Percentiles rank a stretch among this genome's conserved stretches.
Conservation (phyloP, 2,329 filamentous ascomycete species). For the Penicillium expansum region DNA sequence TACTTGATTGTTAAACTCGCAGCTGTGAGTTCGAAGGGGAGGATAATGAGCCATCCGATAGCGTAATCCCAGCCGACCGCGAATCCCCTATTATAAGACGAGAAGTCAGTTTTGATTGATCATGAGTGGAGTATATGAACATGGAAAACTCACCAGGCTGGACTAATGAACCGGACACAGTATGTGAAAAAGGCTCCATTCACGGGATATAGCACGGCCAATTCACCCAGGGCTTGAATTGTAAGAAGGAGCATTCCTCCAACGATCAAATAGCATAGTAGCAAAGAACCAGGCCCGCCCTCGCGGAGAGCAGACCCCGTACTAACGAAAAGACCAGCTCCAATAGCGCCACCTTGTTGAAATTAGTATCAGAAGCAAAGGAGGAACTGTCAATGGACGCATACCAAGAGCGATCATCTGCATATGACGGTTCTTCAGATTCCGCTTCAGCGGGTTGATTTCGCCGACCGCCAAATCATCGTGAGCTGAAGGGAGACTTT, state of each 20-base stretch:
- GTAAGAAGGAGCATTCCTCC: slow-evolving; percentile 59
- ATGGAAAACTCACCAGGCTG: slow-evolving; percentile 46
- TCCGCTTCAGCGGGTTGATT: slow-evolving; percentile 27
- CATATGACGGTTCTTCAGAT: slow-evolving; percentile 35
- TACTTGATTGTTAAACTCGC: slow-evolving; percentile 55
- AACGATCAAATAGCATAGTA: slow-evolving; percentile 52
- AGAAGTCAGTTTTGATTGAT: background rate
- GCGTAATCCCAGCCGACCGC: slow-evolving; percentile 61
- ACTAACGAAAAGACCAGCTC: slow-evolving; percentile 44
- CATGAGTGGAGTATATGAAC: background rate
- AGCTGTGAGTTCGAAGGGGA: slow-evolving; percentile 72
- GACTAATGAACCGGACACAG: slow-evolving; percentile 60
- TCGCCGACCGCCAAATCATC: slow-evolving; percentile 10
- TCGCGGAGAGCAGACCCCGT: slow-evolving; percentile 37
- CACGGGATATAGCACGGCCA: slow-evolving; percentile 61
- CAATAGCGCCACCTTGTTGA: slow-evolving; percentile 34
- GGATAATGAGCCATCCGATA: slow-evolving; percentile 75
- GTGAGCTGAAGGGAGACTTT: background rate
- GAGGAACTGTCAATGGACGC: background rate
- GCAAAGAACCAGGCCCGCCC: slow-evolving; percentile 39
- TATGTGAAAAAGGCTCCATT: slow-evolving; percentile 64
- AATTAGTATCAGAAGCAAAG: background rate
- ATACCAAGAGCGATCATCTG: slow-evolving; percentile 43
- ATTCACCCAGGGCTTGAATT: slow-evolving; percentile 59
- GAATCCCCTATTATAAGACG: slow-evolving; percentile 37